Conservation (phyloP, 108 stramenopile species). For the Nannochloropsis oceanica region DNA sequence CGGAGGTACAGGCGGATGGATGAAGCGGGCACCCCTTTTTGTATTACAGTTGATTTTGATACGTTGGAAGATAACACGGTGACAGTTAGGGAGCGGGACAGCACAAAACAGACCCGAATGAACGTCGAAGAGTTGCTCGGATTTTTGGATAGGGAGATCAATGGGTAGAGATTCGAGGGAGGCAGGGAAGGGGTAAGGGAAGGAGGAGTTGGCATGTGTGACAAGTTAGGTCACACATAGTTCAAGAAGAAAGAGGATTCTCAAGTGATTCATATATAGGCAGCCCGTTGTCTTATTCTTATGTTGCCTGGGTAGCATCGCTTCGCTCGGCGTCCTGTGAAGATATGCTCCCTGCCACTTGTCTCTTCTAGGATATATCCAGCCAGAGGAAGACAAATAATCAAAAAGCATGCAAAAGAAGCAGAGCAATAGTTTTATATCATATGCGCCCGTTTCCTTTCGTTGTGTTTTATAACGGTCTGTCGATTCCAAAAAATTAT, state of each 20-base stretch:
- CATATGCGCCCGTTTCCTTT: too few species aligned
- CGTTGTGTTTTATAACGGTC: too few species aligned
- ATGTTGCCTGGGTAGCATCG: too few species aligned
- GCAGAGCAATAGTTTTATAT: too few species aligned
- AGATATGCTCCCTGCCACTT: too few species aligned
- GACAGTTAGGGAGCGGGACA: slow-evolving; percentile 84
- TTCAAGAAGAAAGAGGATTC: not conserved
- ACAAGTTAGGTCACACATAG: not conserved
- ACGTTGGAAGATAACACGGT: slow-evolving; percentile 79
- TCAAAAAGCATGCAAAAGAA: too few species aligned
- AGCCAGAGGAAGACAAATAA: too few species aligned
- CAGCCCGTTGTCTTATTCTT: too few species aligned
- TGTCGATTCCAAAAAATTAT: too few species aligned
- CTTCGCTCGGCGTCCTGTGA: too few species aligned
- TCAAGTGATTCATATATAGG: too few species aligned
- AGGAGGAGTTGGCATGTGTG: not conserved
- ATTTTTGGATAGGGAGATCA: slow-evolving; percentile 9
- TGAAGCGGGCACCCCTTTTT: slow-evolving; percentile 73
- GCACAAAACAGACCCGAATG: slow-evolving; percentile 79
- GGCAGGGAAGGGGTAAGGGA: not conserved
- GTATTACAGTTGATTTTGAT: slow-evolving; percentile 93
- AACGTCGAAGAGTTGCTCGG: slow-evolving; percentile 56
- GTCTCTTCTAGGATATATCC: too few species aligned
- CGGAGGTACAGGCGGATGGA: slow-evolving; percentile 31
- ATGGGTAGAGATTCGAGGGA: slow-evolving; percentile 4